Conservation (phyloP, 2,329 filamentous ascomycete species). For the Cladophialophora chaetospira region DNA sequence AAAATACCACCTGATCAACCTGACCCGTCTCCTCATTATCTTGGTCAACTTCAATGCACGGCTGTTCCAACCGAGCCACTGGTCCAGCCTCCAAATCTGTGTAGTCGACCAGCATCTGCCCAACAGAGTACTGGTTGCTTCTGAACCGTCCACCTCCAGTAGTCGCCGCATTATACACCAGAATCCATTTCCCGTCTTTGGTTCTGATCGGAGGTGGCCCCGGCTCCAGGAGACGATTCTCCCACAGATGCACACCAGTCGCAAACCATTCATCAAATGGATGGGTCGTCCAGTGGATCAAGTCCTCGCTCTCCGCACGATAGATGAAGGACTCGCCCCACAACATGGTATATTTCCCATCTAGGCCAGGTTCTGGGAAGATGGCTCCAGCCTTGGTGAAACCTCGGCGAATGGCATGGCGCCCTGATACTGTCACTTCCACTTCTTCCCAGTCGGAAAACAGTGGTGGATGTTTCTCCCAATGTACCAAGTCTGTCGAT, state of each 20-base stretch:
- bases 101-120: slow-evolving; percentile 39
- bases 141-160: slow-evolving; percentile 34
- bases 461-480: slow-evolving; percentile 36
- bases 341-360: slow-evolving; percentile 40
- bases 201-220: slow-evolving; percentile 39
- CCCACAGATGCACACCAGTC: slow-evolving; percentile 35
- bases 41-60: slow-evolving; percentile 35
- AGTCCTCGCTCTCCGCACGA: slow-evolving; percentile 33
- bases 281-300: slow-evolving; percentile 36
- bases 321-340: slow-evolving; percentile 40
- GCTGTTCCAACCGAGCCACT: slow-evolving; percentile 37
- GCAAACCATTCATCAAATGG: slow-evolving; percentile 34
- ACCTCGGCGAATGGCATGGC: neutral
- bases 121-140: slow-evolving; percentile 36
- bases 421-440: neutral
- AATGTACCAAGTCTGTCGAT: slow-evolving; percentile 40
- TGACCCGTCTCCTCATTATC: slow-evolving; percentile 37
- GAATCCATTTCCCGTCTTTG: slow-evolving; percentile 38
- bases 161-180: slow-evolving; percentile 31
- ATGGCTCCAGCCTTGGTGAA: slow-evolving; percentile 22
- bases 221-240: slow-evolving; percentile 38
- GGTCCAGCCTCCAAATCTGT: slow-evolving; percentile 23
- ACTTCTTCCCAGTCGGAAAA: slow-evolving; percentile 21
- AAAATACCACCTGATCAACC: slow-evolving; percentile 38
- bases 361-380: slow-evolving; percentile 35